Evolutionary conservation across 306 rosid species (phyloP), one percentile per base, ranked within the genome.

Genomic region (Fragaria vesca): DNA sequence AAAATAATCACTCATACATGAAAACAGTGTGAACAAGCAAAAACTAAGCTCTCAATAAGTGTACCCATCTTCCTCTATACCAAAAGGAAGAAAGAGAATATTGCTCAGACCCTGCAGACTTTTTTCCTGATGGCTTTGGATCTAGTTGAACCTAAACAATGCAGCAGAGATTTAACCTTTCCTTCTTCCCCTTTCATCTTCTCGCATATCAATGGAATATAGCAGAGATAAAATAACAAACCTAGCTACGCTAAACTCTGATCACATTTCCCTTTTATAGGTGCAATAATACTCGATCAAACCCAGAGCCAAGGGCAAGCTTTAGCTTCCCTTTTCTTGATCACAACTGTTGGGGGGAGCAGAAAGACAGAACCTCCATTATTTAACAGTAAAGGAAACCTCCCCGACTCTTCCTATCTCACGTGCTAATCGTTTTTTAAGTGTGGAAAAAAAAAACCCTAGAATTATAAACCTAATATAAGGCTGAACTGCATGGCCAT

Each of bases 341-440:
- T 47, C 6, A 24, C 13, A 2, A 24, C 34, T 10, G 38, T 61
- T 10, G 13, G n/a, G 40, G 61, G 67, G 18, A 61, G 67, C 67
- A 62, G 67, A 62, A 62, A 62, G 67, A 26, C 67, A 62, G n/a
- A 12, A 15, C 38, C 38, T 47, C 40, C 17, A 50, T 5, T 66
- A 36, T 24, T 12, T 42, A 68, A 47, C 32, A 62, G n/a, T 36
- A 12, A 38, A 74, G 51, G 83, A 80, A 80, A 73, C 75, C 58
- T 74, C 83, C 79, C 43, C 13, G 74, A 38, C 28, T 67, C 40
- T 55, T 80, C 75, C 21, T 47, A 62, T 43, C 17, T 69, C 79
- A 73, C 83, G 83, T 80, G 83, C 75, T 54, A 80, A 74, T 73
- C 79, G 83, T 66, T 80, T 42, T 67, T 80, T 46, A 51, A 51